These are phyloP conservation scores for Smallanthus sonchifolius DNA, from an alignment of 129 eudicot genomes.

Conservation along the genomic window DNA sequence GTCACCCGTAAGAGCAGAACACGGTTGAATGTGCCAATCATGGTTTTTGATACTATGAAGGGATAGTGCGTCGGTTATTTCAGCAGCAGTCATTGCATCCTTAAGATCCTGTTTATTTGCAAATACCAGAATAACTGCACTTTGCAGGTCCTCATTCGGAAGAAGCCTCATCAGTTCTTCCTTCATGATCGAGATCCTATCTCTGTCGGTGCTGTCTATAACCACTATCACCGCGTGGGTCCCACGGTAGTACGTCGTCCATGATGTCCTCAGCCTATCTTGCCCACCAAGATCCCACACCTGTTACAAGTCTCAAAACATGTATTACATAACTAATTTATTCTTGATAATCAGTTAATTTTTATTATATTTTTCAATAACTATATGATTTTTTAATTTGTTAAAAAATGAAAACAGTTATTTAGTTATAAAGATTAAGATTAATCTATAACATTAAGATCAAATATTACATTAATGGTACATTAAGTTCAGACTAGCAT, in stretches of 20 bases:
- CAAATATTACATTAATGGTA: not conserved
- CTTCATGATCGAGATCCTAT: constrained; percentile 76
- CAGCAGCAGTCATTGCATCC: constrained; percentile 97
- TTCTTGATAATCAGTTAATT: not conserved
- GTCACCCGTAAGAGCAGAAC: constrained; percentile 84
- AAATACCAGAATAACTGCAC: constrained; percentile 66
- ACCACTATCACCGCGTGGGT: constrained; percentile 88
- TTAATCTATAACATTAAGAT: not conserved
- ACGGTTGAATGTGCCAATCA: constrained; percentile 96
- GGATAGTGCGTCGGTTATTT: constrained; percentile 84
- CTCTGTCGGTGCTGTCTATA: constrained; percentile 91
- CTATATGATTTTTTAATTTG: not conserved
- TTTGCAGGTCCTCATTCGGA: constrained; percentile 84
- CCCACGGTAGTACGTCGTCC: constrained; percentile 93
- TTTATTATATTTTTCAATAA: not conserved
- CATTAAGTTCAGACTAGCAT: not conserved
- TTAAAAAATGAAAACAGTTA: not conserved
- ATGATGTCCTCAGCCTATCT: constrained; percentile 83
- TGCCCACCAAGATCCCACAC: constrained; percentile 98
- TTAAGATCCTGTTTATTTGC: constrained; percentile 92
- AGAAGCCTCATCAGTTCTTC: constrained; percentile 77
- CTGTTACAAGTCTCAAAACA: constrained; percentile 30
- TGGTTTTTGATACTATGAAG: constrained; percentile 91
- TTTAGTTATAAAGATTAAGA: not conserved
- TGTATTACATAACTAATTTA: not conserved